Conservation (phyloP, 2,329 filamentous ascomycete species). For the Microsporum ferrugineum region DNA sequence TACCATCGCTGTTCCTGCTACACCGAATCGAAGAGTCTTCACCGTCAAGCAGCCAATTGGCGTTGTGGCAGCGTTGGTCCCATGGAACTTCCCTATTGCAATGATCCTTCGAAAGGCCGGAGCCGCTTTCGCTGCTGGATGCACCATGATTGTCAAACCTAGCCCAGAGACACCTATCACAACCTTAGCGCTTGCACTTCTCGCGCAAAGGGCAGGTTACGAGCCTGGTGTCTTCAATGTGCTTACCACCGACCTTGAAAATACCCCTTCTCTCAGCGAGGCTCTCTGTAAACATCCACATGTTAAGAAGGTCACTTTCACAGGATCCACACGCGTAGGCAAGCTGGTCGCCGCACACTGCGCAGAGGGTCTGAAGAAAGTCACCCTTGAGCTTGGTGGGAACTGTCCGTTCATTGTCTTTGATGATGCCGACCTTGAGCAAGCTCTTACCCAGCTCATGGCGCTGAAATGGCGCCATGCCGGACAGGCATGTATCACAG, state of each 20-base stretch:
- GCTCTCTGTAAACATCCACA: slow-evolving; percentile 23
- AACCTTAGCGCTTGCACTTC: slow-evolving; percentile 22
- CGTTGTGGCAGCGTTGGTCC: slow-evolving; percentile 71
- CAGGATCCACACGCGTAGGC: slow-evolving; percentile 25
- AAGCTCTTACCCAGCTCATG: slow-evolving; percentile 23
- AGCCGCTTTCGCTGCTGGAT: slow-evolving; percentile 30
- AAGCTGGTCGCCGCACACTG: slow-evolving; percentile 27
- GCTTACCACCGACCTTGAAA: slow-evolving; percentile 24
- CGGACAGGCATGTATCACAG: slow-evolving; percentile 29
- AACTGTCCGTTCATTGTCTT: slow-evolving; percentile 34
- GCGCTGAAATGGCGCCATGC: slow-evolving; percentile 26
- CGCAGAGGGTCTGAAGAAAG: slow-evolving; percentile 30
- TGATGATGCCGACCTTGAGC: slow-evolving; percentile 31
- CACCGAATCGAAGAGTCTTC: slow-evolving; percentile 61
- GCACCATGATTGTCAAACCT: slow-evolving; percentile 30
- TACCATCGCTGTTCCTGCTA: slow-evolving; percentile 58
- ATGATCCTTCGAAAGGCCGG: slow-evolving; percentile 46
- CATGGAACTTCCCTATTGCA: slow-evolving; percentile 78
- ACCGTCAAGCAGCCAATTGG: slow-evolving; percentile 76
- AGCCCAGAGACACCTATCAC: slow-evolving; percentile 28
- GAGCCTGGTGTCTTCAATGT: slow-evolving; percentile 27
- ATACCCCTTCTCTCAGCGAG: slow-evolving; percentile 23
- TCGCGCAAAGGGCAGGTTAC: slow-evolving; percentile 27
- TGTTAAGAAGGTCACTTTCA: slow-evolving; percentile 27
- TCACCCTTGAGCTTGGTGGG: slow-evolving; percentile 37